Evolutionary conservation across 2,329 filamentous ascomycete species (phyloP).

Genomic region (Apiospora rasikravindrae): DNA sequence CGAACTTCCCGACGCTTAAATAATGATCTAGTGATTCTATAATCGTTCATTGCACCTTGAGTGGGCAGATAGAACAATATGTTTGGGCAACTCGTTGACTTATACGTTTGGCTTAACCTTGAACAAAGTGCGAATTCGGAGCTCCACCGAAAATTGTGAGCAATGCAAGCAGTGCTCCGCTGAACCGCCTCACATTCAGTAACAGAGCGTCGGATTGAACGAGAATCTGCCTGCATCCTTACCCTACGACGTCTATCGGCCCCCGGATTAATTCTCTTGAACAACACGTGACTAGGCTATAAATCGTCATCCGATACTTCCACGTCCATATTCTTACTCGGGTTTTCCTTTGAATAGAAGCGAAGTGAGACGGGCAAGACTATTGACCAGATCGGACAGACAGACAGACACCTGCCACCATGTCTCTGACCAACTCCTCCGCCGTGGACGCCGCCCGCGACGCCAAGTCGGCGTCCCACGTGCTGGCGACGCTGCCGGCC

Average conservation of each 20-base stretch:
- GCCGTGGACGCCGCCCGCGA: slow-evolving; percentile 77
- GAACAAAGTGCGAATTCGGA: slow-evolving; percentile 11
- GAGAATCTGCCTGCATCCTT: background rate
- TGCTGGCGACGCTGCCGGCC: slow-evolving; percentile 78
- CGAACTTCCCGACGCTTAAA: no score
- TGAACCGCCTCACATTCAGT: background rate
- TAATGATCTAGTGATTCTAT: background rate
- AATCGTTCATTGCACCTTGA: background rate
- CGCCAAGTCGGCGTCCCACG: slow-evolving; percentile 82
- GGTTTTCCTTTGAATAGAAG: background rate
- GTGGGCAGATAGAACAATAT: slow-evolving; percentile 41
- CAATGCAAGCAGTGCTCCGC: slow-evolving; percentile 6
- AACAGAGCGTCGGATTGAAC: background rate
- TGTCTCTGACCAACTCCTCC: slow-evolving; percentile 90
- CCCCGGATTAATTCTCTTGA: background rate
- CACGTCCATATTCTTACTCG: no score
- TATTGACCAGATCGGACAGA: no score
- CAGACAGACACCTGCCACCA: slow-evolving; percentile 47
- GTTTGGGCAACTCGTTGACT: slow-evolving; percentile 66
- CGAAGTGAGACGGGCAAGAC: no score
- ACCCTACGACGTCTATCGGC: background rate
- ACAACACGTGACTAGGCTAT: background rate
- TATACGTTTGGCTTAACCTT: background rate
- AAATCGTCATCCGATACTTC: no score
- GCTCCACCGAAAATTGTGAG: slow-evolving; percentile 15